Evolutionary conservation across 2,329 filamentous ascomycete genomes (phyloP).

Genomic region (Daldinia sp.): DNA sequence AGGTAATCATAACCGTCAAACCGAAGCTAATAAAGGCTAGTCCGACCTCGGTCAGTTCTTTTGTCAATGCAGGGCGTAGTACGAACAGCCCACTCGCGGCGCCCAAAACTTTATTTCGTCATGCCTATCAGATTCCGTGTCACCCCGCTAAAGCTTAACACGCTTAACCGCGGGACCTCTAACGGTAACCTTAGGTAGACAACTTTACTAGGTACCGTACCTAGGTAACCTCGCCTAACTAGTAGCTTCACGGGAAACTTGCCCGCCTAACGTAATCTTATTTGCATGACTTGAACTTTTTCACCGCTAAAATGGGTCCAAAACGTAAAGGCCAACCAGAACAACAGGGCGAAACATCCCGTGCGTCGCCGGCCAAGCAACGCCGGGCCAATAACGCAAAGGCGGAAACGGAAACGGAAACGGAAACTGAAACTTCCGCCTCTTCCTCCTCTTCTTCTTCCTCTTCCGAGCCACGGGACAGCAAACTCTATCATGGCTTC

Average conservation of each 20-base stretch:
- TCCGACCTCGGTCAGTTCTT: constrained; percentile 24
- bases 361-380: constrained; percentile 21
- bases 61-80: background rate
- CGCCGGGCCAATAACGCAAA: constrained; percentile 13
- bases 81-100: constrained; percentile 1
- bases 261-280: constrained; percentile 3
- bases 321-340: constrained; percentile 36
- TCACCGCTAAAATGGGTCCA: constrained; percentile 20
- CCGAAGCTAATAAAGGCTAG: constrained; percentile 4
- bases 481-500: constrained; percentile 23
- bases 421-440: constrained; percentile 8
- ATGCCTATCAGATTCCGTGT: constrained; percentile 3
- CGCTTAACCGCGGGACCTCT: background rate
- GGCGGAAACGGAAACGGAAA: constrained; percentile 1
- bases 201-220: no score
- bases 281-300: background rate
- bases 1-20: background rate
- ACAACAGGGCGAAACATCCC: constrained; percentile 24
- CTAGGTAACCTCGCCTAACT: background rate
- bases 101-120: background rate
- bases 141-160: constrained; percentile 6
- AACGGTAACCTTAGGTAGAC: background rate
- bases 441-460: constrained; percentile 1
- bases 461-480: constrained; percentile 16
- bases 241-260: background rate